Percentiles rank a stretch among this genome's conserved stretches.
phyloP scores from a whole-genome alignment of 306 rosid species.

The Vigna nakashimae region DNA sequence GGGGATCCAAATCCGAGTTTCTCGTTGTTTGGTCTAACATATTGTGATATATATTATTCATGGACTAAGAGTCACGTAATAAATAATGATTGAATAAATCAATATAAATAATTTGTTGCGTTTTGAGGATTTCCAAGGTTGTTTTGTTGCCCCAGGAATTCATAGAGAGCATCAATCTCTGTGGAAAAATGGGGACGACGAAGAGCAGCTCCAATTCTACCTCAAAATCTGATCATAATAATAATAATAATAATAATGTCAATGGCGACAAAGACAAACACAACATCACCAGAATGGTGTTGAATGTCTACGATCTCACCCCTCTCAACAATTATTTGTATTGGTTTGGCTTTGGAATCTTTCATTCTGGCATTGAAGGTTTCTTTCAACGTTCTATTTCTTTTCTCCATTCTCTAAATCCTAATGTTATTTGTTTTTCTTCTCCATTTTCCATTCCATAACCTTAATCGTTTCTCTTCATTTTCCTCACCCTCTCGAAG shows the following conservation, averaged over 20 bases:
- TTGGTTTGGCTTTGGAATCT: constrained; percentile 92
- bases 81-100: constrained; percentile 13
- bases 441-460: neutral
- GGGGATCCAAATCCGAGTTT: constrained; percentile 19
- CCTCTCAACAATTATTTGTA: constrained; percentile 74
- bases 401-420: neutral
- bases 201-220: constrained; percentile 53
- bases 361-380: constrained; percentile 97
- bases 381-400: neutral
- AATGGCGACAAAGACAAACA: constrained; percentile 16
- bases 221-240: constrained; percentile 39
- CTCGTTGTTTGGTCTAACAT: neutral
- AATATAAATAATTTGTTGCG: neutral
- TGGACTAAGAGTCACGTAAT: constrained; percentile 29
- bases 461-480: neutral
- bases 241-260: neutral
- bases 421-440: too few species aligned
- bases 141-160: constrained; percentile 26
- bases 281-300: constrained; percentile 54
- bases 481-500: too few species aligned
- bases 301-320: constrained; percentile 92
- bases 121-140: constrained; percentile 41
- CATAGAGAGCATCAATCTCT: constrained; percentile 27
- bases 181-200: constrained; percentile 61
- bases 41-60: neutral